Conservation (phyloP, 345 rosid genomes). For the Reutealis trisperma region DNA sequence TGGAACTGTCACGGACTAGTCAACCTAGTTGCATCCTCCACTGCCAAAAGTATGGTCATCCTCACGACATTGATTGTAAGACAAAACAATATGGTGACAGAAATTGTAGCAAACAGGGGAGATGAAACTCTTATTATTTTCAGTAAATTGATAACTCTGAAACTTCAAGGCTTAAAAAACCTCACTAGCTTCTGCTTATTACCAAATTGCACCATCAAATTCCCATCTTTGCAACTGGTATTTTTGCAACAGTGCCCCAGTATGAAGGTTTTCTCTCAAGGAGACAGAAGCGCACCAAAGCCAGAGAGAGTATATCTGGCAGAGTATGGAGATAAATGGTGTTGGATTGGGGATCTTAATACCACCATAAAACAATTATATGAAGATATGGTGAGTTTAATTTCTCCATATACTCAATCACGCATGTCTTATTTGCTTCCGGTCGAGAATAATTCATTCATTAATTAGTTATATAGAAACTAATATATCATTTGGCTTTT, state of each 20-base stretch:
- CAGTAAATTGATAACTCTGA: not conserved
- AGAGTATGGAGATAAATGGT: not conserved
- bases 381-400: conserved; percentile 10
- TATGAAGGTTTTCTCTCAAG: conserved; percentile 2
- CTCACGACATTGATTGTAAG: conserved; percentile 22
- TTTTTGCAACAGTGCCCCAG: conserved; percentile 2
- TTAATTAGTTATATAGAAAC: not conserved
- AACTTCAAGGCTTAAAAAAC: not conserved
- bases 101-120: conserved; percentile 9
- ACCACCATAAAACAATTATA: conserved; percentile 3
- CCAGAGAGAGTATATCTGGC: not conserved
- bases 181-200: conserved; percentile 15
- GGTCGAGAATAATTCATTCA: too few relatives aligned
- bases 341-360: conserved; percentile 15
- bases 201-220: not conserved
- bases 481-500: not conserved
- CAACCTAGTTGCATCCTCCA: conserved; percentile 1
- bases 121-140: conserved; percentile 14
- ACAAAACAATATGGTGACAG: conserved; percentile 14
- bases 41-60: conserved; percentile 17
- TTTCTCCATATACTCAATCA: too few relatives aligned
- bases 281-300: not conserved
- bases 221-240: conserved; percentile 16
- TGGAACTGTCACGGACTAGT: conserved; percentile 5
- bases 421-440: too few relatives aligned